Evolutionary conservation across 768 basidiomycete species (phyloP), one percentile per base, ranked within the genome.

Genomic region (Gloeophyllum trabeum): DNA sequence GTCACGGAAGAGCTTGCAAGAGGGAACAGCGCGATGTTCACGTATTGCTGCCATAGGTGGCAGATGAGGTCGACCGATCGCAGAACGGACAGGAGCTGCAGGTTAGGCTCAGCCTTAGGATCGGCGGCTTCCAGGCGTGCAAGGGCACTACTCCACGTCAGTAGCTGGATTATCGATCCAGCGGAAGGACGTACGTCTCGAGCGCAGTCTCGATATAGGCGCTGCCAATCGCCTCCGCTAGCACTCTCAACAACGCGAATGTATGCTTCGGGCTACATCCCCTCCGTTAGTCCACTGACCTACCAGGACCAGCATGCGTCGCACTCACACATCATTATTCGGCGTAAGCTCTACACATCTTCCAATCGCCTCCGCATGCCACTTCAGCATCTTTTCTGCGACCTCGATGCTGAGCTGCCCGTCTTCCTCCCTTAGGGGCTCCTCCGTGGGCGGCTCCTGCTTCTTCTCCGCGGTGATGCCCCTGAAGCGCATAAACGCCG

Each of bases 341-440:
- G 80, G 61, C 54, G 81, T 92, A 37, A 99, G 65, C 60, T 98
- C 96, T 7, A 93, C 87, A 49, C 90, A 93, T 51, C 96, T 67
- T 3, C 96, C 94, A 22, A 96, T 81, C 4, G 92, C 89, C 57
- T 99, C 96, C 2, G 96, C 94, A 60, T 99, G 96, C 92, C 94
- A 97, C 58, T 80, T 88, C 13, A 98, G 64, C 80, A 98, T 92
- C 51, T 73, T 81, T 65, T 94, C 91, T 2, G 91, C 87, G 6
- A 78, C 64, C 30, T 79, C 76, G 2, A 96, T 62, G 36, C 66
- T 80, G 25, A 97, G 62, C 24, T 77, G 51, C 7, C 94, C 94
- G 54, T 98, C 94, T 47, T 85, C 82, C 41, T 90, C 85, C 30
- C 70, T 71, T 4, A 79, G 52, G 14, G 77, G 77, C 41, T 91